These are phyloP conservation scores for Alternaria infectoria DNA, from an alignment of 2,329 filamentous ascomycete genomes.

Conservation along the genomic window DNA sequence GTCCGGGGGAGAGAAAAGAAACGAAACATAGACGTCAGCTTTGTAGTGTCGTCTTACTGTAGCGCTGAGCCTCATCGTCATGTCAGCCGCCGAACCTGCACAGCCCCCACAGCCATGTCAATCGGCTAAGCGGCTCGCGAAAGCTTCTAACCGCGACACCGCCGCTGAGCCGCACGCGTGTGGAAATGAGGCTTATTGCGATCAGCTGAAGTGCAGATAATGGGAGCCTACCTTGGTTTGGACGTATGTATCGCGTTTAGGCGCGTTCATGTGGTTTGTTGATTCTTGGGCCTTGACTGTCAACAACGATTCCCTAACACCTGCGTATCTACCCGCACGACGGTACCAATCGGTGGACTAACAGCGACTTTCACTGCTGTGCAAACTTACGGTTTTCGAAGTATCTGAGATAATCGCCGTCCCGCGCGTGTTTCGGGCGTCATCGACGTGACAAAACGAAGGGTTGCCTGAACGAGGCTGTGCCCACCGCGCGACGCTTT, in stretches of 20 bases:
- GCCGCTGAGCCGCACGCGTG: slow-evolving; percentile 7
- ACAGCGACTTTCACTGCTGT: neutral
- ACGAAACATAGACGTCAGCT: neutral
- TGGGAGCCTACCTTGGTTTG: neutral
- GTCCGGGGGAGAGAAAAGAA: neutral
- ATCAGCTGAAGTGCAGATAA: slow-evolving; percentile 10
- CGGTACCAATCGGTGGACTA: neutral
- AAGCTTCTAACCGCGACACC: neutral
- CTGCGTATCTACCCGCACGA: neutral
- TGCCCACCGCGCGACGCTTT: neutral
- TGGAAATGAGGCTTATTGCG: slow-evolving; percentile 9
- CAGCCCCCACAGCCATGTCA: slow-evolving; percentile 4
- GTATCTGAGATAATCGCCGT: neutral
- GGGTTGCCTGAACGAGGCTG: slow-evolving; percentile 15
- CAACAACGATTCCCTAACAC: neutral
- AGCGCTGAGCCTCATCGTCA: neutral
- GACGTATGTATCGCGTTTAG: neutral
- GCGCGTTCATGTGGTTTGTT: neutral
- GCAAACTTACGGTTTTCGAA: neutral
- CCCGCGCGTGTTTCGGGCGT: neutral
- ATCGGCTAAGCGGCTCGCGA: slow-evolving; percentile 7
- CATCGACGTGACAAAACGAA: neutral
- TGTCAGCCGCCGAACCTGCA: slow-evolving; percentile 3
- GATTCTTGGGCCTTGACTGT: neutral
- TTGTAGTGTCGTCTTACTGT: neutral